Base-by-base conservation (phyloP, 352 stramenopile genomes). In the Globisporangium nunn region DNA sequence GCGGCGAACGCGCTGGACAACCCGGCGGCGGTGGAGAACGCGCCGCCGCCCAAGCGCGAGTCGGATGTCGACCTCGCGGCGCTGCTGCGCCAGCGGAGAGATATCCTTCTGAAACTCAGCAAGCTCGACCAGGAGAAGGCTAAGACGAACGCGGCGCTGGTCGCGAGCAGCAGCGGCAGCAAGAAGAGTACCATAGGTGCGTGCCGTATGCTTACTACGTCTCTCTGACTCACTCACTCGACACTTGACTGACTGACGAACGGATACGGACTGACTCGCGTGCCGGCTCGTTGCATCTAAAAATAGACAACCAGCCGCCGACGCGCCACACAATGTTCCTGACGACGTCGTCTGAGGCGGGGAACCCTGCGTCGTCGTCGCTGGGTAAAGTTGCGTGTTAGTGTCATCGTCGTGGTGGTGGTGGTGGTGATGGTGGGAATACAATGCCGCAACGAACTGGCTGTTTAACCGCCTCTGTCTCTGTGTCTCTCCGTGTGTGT, bases 1-100 rank as follows among this genome's bases (percentile, higher is more conserved):
- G 85, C 85, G 0, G 85, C 85, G 39, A 93, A 78, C 44, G 85
- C 85, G n/a, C 63, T 90, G 47, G 81, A 93, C 58, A 86, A 89
- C 43, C 85, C 85, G 3, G 75, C 72, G 14, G 82, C 82, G 3
- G 67, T 93, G 30, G 61, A 75, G 29, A 81, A 81, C 43, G 57
- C 74, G 40, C 61, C 61, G 11, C 37, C 51, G 39, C 71, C 78
- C 0, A 65, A 68, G 50, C 81, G 85, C 40, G 85, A 94, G 67
- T 91, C 80, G 14, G 85, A 94, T 61, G 81, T 94, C 43, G 85
- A 94, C 50, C 64, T 94, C 33, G 74, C 81, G 3, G 73, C 81
- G 51, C 58, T 94, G 37, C 61, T 94, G 29, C 63, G 74, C 4
- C 85, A 94, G 58, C 74, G 85, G 54, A 70, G 85, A 47, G 85